Evolutionary conservation across 2,329 filamentous ascomycete genomes (phyloP).

Genomic region (Xylaria sp.): DNA sequence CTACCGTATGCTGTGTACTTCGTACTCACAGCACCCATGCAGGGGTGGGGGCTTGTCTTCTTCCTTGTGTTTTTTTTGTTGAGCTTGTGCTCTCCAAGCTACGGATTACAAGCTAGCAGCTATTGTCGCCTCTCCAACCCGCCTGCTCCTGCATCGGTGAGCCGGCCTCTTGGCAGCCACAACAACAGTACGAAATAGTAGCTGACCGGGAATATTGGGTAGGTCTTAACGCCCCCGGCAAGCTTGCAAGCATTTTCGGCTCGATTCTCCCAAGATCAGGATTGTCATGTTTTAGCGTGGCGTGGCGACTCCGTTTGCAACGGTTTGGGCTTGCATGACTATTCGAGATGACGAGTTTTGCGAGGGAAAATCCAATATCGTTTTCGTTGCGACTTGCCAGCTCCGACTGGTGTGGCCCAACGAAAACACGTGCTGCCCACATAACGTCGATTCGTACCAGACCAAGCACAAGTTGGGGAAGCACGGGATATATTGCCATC

Average conservation of each 20-base stretch:
- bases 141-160: not conserved
- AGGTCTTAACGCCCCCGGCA: not conserved
- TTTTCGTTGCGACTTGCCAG: conserved; percentile 10
- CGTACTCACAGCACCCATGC: not conserved
- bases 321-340: conserved; percentile 13
- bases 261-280: not conserved
- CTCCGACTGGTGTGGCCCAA: conserved; percentile 17
- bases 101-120: not conserved
- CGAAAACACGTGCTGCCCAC: conserved; percentile 17
- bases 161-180: not conserved
- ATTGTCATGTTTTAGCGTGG: conserved; percentile 6
- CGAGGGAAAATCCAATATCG: conserved; percentile 1
- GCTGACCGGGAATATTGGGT: not conserved
- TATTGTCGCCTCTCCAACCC: not conserved
- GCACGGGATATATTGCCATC: conserved; percentile 13
- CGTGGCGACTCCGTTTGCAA: conserved; percentile 22
- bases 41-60: not conserved
- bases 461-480: conserved; percentile 14
- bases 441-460: conserved; percentile 6
- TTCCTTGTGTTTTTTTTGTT: not conserved
- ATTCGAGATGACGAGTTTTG: conserved; percentile 22
- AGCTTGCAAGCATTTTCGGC: not conserved
- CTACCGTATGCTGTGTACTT: not conserved
- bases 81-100: not conserved
- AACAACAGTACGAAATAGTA: not conserved